Conservation (phyloP, 2,329 filamentous ascomycete species). For the Fusarium camptoceras region DNA sequence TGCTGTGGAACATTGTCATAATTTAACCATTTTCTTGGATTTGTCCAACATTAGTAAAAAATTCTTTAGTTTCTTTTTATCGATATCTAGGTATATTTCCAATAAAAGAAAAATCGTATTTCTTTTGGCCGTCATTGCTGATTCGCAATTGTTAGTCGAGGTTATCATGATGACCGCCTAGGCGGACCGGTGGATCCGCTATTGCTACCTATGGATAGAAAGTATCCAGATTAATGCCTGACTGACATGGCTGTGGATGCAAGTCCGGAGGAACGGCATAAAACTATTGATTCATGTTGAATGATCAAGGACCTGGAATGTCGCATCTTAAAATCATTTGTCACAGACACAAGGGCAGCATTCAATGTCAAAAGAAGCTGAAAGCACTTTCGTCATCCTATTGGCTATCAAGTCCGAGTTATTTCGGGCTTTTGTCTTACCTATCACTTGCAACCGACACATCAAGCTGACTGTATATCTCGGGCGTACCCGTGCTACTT, state of each 20-base stretch:
- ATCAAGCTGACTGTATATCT: conserved; percentile 1
- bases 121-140: not conserved
- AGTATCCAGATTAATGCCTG: not conserved
- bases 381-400: not conserved
- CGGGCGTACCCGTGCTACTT: conserved; percentile 26
- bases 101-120: not conserved
- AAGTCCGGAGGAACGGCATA: not conserved
- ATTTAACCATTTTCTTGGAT: not conserved
- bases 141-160: not conserved
- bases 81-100: too few species aligned
- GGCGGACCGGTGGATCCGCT: not conserved
- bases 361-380: not conserved
- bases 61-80: not conserved
- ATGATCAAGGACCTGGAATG: not conserved
- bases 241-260: not conserved
- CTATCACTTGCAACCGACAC: conserved; percentile 21
- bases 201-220: not conserved
- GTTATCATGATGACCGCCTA: not conserved
- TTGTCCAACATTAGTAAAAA: not conserved
- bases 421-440: conserved; percentile 28
- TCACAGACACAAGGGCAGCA: not conserved
- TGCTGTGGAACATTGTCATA: conserved; percentile 16
- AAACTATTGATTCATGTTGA: not conserved
- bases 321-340: not conserved
- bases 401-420: conserved; percentile 19